Conservation (phyloP, 495 filamentous ascomycete genomes). For the Cairneyella variabilis region DNA sequence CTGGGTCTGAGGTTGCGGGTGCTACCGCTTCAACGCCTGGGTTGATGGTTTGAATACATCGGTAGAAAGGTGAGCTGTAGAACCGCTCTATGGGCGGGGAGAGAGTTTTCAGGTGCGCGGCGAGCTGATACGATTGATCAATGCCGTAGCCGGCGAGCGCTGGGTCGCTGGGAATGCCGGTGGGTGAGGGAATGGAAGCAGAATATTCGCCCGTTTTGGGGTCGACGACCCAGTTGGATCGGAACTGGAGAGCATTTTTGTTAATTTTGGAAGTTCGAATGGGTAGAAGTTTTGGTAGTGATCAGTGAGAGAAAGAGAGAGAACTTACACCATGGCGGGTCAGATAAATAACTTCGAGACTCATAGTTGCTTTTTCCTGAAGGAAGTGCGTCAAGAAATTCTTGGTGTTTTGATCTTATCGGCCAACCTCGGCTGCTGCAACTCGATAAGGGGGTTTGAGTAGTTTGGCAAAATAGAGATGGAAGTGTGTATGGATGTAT, state of each 20-base stretch:
- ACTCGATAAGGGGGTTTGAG: not conserved
- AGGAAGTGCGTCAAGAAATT: not conserved
- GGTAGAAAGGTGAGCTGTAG: slow-evolving; percentile 86
- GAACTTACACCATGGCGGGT: slow-evolving; percentile 76
- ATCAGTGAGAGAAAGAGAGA: not conserved
- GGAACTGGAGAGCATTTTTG: slow-evolving; percentile 57
- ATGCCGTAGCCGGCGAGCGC: slow-evolving; percentile 82
- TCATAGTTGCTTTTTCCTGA: slow-evolving; percentile 21
- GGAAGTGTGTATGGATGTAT: too few species aligned
- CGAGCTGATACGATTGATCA: slow-evolving; percentile 77
- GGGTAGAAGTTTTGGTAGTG: not conserved
- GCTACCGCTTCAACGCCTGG: slow-evolving; percentile 59
- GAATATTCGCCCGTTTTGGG: slow-evolving; percentile 70
- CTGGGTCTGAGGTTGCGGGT: slow-evolving; percentile 5
- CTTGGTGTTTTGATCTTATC: not conserved
- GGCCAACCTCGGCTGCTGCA: not conserved
- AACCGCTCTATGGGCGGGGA: slow-evolving; percentile 68
- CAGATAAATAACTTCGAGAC: slow-evolving; percentile 77
- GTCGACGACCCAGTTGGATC: slow-evolving; percentile 69
- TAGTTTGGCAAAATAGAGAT: too few species aligned
- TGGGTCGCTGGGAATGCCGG: slow-evolving; percentile 82
- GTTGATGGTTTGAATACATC: slow-evolving; percentile 83
- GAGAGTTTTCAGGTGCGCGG: slow-evolving; percentile 52
- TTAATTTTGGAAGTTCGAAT: not conserved
- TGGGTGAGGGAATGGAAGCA: slow-evolving; percentile 67